phyloP scores from a whole-genome alignment of 2,329 filamentous ascomycete genomes.

The Diplodia scrobiculata region DNA sequence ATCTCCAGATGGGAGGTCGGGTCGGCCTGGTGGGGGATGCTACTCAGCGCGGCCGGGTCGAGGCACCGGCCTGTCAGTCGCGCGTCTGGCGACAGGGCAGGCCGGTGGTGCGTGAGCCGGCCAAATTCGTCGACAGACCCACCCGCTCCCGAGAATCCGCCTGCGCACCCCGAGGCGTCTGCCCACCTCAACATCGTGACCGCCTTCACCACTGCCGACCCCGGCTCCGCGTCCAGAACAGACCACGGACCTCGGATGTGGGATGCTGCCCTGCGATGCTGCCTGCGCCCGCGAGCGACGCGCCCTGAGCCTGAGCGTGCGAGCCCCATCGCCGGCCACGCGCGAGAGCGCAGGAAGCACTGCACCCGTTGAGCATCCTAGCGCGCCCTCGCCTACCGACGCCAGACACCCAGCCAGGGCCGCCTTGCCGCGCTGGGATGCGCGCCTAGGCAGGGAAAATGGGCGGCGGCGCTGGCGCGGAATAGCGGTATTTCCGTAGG shows the following conservation, averaged over 20 bases:
- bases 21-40: slow-evolving; percentile 25
- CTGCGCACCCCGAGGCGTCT: slow-evolving; percentile 15
- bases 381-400: not conserved
- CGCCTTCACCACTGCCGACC: slow-evolving; percentile 7
- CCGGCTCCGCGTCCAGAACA: slow-evolving; percentile 11
- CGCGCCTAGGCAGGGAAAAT: slow-evolving; percentile 11
- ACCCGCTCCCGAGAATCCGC: slow-evolving; percentile 25
- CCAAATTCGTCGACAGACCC: slow-evolving; percentile 13
- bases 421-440: slow-evolving; percentile 13
- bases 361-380: not conserved
- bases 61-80: slow-evolving; percentile 24
- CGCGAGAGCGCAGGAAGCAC: not conserved
- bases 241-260: not conserved
- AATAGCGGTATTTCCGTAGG: slow-evolving; percentile 26
- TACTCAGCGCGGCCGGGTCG: slow-evolving; percentile 24
- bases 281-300: not conserved
- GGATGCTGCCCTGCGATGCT: not conserved
- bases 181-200: slow-evolving; percentile 16
- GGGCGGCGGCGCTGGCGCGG: not conserved
- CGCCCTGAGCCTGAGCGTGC: not conserved
- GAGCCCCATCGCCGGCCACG: not conserved
- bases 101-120: slow-evolving; percentile 16
- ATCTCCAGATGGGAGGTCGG: slow-evolving; percentile 26
- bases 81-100: slow-evolving; percentile 16
- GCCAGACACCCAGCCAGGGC: not conserved